Evolutionary conservation across 2,329 filamentous ascomycete species (phyloP), one percentile per base, ranked within the genome.

Genomic region (Alternaria sp.): DNA sequence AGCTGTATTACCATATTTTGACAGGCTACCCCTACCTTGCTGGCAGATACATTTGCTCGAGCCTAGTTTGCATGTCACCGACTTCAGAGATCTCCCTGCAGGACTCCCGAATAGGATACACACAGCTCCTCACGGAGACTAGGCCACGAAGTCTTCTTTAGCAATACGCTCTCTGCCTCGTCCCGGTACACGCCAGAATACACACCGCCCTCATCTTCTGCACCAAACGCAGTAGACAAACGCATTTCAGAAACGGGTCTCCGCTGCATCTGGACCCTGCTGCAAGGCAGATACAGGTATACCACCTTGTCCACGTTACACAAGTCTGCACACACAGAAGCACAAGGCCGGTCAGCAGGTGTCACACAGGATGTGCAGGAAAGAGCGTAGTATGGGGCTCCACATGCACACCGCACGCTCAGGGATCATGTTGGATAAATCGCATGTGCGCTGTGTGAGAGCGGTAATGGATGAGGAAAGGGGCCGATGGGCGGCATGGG

Each of bases 171-270:
- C 25, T 11, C 32, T 32, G 5, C 25, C 45, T 49, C 32, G 12
- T 54, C 27, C 44, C 38, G 25, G 18, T 18, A 44, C 44, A 56
- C 18, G 25, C 30, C 43, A 56, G 18, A 28, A n/a, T 46, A 56
- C 53, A 56, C 53, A 56, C 53, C 53, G 53, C 53, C n/a, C 32
- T 34, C 9, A 20, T 20, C 32, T 11, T 9, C 44, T 16, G 20
- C 43, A 27, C 53, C 53, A 38, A 56, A 56, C 53, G 32, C 18
- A 32, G 44, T 50, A 56, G 49, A 56, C 54, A 56, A 56, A 56
- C 43, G 54, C 44, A 32, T 41, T 56, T 50, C 54, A 49, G 12
- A 22, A 25, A 49, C 44, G 44, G 54, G 34, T 50, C 25, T 25
- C 14, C 34, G 44, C 54, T 49, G 34, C 44, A 56, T 56, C 54